Conservation (phyloP, 2,329 filamentous ascomycete species). For the Amauroascus verrucosus region DNA sequence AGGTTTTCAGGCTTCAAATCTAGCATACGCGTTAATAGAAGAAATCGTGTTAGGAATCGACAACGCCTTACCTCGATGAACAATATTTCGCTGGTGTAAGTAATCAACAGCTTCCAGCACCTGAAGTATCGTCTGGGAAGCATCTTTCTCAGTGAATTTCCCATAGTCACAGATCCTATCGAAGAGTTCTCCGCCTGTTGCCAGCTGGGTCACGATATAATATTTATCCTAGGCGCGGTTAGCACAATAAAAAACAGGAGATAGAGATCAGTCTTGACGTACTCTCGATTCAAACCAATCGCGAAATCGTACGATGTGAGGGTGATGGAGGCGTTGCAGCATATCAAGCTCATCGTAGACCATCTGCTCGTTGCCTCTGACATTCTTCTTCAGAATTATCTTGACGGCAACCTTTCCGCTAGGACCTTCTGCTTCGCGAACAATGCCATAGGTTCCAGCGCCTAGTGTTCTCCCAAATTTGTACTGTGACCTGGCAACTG, state of each 20-base stretch:
- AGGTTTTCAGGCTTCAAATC: slow-evolving; percentile 98
- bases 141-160: slow-evolving; percentile 97
- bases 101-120: slow-evolving; percentile 89
- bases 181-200: slow-evolving; percentile 91
- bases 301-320: slow-evolving; percentile 92
- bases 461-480: slow-evolving; percentile 87
- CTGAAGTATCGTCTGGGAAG: slow-evolving; percentile 88
- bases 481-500: slow-evolving; percentile 60
- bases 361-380: slow-evolving; percentile 97
- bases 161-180: slow-evolving; percentile 97
- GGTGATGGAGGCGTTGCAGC: slow-evolving; percentile 81
- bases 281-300: slow-evolving; percentile 99
- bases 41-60: not conserved
- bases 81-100: slow-evolving; percentile 86
- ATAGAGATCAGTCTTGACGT: slow-evolving; percentile 25
- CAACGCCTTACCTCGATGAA: slow-evolving; percentile 69
- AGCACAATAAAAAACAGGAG: slow-evolving; percentile 9
- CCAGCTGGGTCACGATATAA: slow-evolving; percentile 95
- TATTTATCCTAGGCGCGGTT: slow-evolving; percentile 70
- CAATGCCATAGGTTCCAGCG: slow-evolving; percentile 95
- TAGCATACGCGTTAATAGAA: slow-evolving; percentile 30
- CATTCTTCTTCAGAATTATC: slow-evolving; percentile 99
- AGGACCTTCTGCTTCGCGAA: slow-evolving; percentile 81
- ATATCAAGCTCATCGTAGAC: slow-evolving; percentile 95
- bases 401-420: slow-evolving; percentile 88